Evolutionary conservation across 495 filamentous ascomycete species (phyloP).

Genomic region (Hyaloscypha variabilis): DNA sequence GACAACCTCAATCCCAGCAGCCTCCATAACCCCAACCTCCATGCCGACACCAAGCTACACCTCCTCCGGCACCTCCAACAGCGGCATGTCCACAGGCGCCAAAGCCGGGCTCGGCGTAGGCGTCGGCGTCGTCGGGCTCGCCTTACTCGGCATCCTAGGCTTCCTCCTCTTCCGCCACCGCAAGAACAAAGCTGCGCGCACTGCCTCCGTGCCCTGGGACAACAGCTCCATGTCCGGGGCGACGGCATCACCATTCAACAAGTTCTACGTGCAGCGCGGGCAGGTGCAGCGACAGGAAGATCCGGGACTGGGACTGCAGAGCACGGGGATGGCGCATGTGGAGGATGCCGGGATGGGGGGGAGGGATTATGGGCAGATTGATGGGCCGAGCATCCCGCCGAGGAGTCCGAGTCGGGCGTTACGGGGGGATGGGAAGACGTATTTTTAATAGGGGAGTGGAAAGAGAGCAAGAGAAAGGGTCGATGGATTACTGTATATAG

Average conservation of each 20-base stretch:
- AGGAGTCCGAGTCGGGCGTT: background rate
- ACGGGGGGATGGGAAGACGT: background rate
- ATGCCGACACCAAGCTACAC: background rate
- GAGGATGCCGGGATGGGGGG: background rate
- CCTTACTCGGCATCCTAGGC: background rate
- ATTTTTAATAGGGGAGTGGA: background rate
- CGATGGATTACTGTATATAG: background rate
- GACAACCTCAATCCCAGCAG: background rate
- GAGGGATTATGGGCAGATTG: background rate
- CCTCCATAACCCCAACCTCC: background rate
- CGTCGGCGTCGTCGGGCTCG: background rate
- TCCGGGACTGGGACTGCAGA: background rate
- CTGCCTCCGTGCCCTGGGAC: background rate
- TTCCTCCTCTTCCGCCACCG: slow-evolving; percentile 1
- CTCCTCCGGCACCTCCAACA: background rate
- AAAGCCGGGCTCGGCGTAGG: background rate
- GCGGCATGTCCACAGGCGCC: background rate
- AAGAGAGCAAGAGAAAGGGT: background rate
- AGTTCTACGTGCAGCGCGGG: background rate
- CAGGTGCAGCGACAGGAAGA: slow-evolving; percentile 2
- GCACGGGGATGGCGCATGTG: slow-evolving; percentile 2
- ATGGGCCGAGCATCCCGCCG: slow-evolving; percentile 1
- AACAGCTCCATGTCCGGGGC: background rate
- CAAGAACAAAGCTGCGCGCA: background rate
- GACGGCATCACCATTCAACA: background rate